These are phyloP conservation scores for Bolboschoenus planiculmis DNA, from an alignment of 176 grass and related monocot genomes.

Conservation along the genomic window DNA sequence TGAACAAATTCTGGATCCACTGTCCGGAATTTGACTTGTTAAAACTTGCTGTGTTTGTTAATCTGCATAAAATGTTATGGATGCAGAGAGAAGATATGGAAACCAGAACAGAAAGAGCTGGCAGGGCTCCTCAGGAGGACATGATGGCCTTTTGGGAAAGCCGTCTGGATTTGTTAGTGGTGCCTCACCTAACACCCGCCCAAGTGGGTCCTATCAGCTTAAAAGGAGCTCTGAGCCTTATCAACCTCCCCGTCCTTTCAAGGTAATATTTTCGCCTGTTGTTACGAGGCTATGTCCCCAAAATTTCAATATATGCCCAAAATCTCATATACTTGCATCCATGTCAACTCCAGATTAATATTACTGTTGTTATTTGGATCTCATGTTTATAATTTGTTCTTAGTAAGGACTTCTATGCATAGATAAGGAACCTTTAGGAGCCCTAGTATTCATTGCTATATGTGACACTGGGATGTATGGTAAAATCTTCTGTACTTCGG, in stretches of 20 bases:
- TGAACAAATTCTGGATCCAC: not conserved
- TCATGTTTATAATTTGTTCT: conserved; percentile 37
- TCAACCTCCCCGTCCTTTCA: conserved; percentile 86
- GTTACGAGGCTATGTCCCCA: not conserved
- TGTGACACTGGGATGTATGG: not conserved
- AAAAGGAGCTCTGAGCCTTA: conserved; percentile 75
- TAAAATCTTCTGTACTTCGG: not conserved
- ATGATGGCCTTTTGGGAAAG: conserved; percentile 92
- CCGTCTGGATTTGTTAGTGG: conserved; percentile 52
- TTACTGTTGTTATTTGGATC: conserved; percentile 13
- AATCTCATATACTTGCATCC: not conserved
- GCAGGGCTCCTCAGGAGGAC: conserved; percentile 52
- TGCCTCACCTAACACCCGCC: conserved; percentile 40
- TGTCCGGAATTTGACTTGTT: not conserved
- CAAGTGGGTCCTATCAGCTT: conserved; percentile 36
- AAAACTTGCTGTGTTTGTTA: not conserved
- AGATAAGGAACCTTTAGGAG: conserved; percentile 32
- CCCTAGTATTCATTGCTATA: not conserved
- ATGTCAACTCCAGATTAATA: conserved; percentile 16
- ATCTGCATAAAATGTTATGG: not conserved
- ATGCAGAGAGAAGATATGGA: conserved; percentile 54
- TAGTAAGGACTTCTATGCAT: conserved; percentile 50
- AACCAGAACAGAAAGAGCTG: conserved; percentile 50
- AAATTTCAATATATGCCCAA: not conserved
- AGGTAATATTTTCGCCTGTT: conserved; percentile 27